Evolutionary conservation across 2,329 filamentous ascomycete species (phyloP).

Genomic region (Cladosporium sp.): DNA sequence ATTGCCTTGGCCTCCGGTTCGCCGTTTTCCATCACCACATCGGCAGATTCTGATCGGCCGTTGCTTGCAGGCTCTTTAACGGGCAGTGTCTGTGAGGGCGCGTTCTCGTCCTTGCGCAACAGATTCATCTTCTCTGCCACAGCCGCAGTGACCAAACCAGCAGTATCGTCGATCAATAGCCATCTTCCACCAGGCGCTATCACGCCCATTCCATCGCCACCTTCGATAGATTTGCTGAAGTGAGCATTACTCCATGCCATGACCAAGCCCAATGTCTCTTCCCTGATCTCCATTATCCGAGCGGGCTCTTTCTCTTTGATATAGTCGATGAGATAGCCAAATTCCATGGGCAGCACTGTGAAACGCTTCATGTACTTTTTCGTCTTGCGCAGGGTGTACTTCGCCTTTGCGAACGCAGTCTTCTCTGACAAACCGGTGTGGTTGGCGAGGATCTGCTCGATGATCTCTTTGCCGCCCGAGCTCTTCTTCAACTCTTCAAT

Average conservation of each 20-base stretch:
- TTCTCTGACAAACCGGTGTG: conserved; percentile 92
- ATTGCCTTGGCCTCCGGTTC: not conserved
- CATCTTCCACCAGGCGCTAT: conserved; percentile 62
- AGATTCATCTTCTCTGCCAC: conserved; percentile 89
- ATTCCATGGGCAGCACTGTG: conserved; percentile 78
- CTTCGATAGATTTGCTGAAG: conserved; percentile 51
- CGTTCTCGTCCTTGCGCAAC: conserved; percentile 48
- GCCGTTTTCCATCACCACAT: conserved; percentile 10
- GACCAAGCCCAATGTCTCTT: conserved; percentile 78
- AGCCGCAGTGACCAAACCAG: conserved; percentile 76
- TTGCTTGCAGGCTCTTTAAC: conserved; percentile 19
- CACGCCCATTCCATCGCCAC: conserved; percentile 22
- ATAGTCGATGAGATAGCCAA: conserved; percentile 72
- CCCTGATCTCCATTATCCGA: conserved; percentile 81
- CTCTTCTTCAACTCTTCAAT: conserved; percentile 68
- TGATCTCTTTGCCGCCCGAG: conserved; percentile 82
- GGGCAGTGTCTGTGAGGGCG: conserved; percentile 5
- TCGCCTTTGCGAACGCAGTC: conserved; percentile 87
- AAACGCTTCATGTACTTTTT: conserved; percentile 92
- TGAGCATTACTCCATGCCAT: conserved; percentile 91
- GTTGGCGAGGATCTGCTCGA: conserved; percentile 87
- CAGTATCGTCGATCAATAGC: conserved; percentile 83
- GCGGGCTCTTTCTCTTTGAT: conserved; percentile 75
- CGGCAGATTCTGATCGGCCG: conserved; percentile 36
- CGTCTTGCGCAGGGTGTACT: conserved; percentile 92